phyloP scores from a whole-genome alignment of 495 filamentous ascomycete species.

The Polyplosphaeria fusca region DNA sequence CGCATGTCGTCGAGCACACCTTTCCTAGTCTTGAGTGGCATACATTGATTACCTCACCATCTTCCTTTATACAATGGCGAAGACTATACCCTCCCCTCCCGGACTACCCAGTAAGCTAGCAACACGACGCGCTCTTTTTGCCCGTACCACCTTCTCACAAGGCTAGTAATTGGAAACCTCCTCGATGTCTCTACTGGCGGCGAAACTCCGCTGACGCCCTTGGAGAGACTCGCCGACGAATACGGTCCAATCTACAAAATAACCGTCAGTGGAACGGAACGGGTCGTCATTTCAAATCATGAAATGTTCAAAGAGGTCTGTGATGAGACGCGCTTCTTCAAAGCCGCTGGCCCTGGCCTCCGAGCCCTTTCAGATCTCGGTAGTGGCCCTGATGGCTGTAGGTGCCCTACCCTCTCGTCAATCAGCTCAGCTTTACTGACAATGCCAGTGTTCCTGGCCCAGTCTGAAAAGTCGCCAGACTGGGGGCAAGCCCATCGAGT shows the following conservation, averaged over 20 bases:
- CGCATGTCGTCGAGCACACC: no score
- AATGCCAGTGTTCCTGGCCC: slow-evolving; percentile 6
- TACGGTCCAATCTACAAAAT: slow-evolving; percentile 36
- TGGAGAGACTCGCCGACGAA: slow-evolving; percentile 32
- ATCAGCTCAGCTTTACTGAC: no score
- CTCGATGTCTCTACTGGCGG: slow-evolving; percentile 26
- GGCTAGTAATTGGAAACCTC: slow-evolving; percentile 36
- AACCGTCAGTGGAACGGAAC: slow-evolving; percentile 2
- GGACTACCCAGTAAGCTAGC: slow-evolving; percentile 16
- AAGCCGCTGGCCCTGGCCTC: slow-evolving; percentile 3
- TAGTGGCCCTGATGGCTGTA: no score
- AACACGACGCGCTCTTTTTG: no score
- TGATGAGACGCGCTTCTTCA: slow-evolving; percentile 27
- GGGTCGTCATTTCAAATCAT: slow-evolving; percentile 13
- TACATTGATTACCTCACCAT: no score
- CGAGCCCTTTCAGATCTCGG: background rate
- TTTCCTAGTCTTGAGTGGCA: no score
- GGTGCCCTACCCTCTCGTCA: no score
- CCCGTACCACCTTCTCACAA: no score
- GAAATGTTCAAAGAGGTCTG: slow-evolving; percentile 26
- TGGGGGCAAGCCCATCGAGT: slow-evolving; percentile 1
- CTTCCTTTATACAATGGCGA: no score
- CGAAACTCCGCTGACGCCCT: slow-evolving; percentile 27
- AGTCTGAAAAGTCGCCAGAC: slow-evolving; percentile 7
- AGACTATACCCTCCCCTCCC: slow-evolving; percentile 27